Base-by-base conservation (phyloP, 2,329 filamentous ascomycete species). In the Macrophomina tecta region DNA sequence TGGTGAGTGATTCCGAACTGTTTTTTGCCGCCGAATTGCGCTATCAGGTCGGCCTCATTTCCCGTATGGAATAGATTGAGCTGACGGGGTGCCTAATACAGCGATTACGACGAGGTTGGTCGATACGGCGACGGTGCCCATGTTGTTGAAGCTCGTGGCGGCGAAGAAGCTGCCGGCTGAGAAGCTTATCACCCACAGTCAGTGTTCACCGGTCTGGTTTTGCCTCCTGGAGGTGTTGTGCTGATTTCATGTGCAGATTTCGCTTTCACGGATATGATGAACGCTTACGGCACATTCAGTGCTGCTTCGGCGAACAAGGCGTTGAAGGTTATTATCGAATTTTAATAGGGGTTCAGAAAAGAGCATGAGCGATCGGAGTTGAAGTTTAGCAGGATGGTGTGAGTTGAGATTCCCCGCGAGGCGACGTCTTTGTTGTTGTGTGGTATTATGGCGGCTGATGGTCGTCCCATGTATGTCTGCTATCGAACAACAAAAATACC, bases 101-200 rank as follows among this genome's bases (percentile, higher is more conserved):
- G 80, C 76, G 36, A 82, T 85, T 62, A 84, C 82, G 0, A 85
- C 82, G 1, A 73, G 79, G 12, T 74, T 85, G 0, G 82, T 85
- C 4, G 82, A 85, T 69, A 80, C 82, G 0, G 77, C 77, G 2
- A 82, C 83, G 0, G 83, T 81, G 9, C 82, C 83, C 0, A 84
- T 83, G 79, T 73, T 85, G 14, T 69, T 85, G n/a, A 82, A 81
- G 69, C 73, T 84, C 11, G 79, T 82, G 12, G 70, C 77, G 32
- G 74, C 82, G 0, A 78, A 79, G 9, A 81, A 77, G 55, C 68
- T 85, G 11, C 73, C 82, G 34, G 80, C 81, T 5, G 72, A 74
- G 0, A 74, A 78, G 65, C 73, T 85, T 16, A 81, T 84, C 48
- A 85, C 82, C 1, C 82, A 85, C 69, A 64, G 62, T 64, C 5